Percentiles rank a stretch among this genome's conserved stretches.
Evolutionary conservation across 257 asterid genomes (phyloP).

Genomic region (Prunella vulgaris): DNA sequence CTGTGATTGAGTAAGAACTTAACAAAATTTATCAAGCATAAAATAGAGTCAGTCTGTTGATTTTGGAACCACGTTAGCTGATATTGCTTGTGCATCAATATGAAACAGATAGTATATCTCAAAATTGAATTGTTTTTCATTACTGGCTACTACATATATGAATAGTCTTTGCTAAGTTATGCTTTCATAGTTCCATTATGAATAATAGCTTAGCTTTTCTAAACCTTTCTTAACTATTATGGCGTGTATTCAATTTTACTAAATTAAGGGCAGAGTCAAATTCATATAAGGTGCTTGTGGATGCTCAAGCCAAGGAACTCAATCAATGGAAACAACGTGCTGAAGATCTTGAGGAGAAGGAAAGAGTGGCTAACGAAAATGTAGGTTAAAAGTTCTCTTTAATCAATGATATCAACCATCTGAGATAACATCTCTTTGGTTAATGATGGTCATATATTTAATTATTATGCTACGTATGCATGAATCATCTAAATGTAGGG

Average conservation of each 20-base stretch:
- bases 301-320: constrained; percentile 78
- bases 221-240: constrained; percentile 20
- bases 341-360: constrained; percentile 91
- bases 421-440: not conserved
- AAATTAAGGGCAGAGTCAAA: constrained; percentile 82
- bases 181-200: not conserved
- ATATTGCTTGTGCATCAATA: not conserved
- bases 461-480: not conserved
- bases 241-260: constrained; percentile 29
- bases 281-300: constrained; percentile 65
- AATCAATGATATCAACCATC: constrained; percentile 15
- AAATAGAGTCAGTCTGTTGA: not conserved
- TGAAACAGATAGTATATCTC: constrained; percentile 7
- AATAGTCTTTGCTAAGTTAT: not conserved
- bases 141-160: not conserved
- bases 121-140: constrained; percentile 13
- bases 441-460: not conserved
- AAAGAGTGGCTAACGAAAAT: constrained; percentile 90
- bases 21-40: not conserved
- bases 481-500: constrained; percentile 4
- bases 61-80: constrained; percentile 4
- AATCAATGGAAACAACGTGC: constrained; percentile 65
- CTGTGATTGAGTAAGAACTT: not conserved
- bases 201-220: constrained; percentile 2
- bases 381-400: constrained; percentile 38